Evolutionary conservation across 2,329 filamentous ascomycete species (phyloP), one percentile per base, ranked within the genome.

Genomic region (Cytospora schulzeri): DNA sequence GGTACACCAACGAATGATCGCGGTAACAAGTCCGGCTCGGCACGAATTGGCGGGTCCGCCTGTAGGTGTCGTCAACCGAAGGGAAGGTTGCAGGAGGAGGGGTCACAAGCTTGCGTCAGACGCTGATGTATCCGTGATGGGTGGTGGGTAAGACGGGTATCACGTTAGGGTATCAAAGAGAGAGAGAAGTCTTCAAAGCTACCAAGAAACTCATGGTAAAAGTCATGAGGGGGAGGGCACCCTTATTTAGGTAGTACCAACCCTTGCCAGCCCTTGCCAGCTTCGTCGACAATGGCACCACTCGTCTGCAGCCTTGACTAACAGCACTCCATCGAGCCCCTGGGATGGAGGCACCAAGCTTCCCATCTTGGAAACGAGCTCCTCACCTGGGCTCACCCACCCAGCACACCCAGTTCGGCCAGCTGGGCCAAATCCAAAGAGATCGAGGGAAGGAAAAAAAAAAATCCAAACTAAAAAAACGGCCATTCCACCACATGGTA

Each of bases 221-320:
- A 60, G 11, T 24, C 53, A 53, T 41, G 60, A 53, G 62, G 57
- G 50, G 65, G 54, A 57, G 15, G 65, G 31, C 51, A 31, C 52
- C 8, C 19, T n/a, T 41, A 41, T 41, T 41, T 41, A 33, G 63
- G 48, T 62, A 67, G 63, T 65, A 67, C 52, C 59, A 26, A 50
- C 58, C 60, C 62, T 35, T 35, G 33, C 33, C n/a, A 63, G 61
- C 55, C 48, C 52, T 24, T 31, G 22, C 24, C 31, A 29, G n/a
- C 31, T 22, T 22, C 62, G 53, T 57, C 24, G 29, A n/a, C 38
- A 31, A 64, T 64, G 51, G 62, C 62, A 64, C 57, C 62, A 60
- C 62, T 54, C 38, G 29, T 22, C 51, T 7, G 51, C 51, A 33
- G 59, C 6, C 22, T 61, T 51, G 59, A 52, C 31, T 61, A 33